Conservation (phyloP, 2,329 filamentous ascomycete genomes). For the Phialophora verrucosa region DNA sequence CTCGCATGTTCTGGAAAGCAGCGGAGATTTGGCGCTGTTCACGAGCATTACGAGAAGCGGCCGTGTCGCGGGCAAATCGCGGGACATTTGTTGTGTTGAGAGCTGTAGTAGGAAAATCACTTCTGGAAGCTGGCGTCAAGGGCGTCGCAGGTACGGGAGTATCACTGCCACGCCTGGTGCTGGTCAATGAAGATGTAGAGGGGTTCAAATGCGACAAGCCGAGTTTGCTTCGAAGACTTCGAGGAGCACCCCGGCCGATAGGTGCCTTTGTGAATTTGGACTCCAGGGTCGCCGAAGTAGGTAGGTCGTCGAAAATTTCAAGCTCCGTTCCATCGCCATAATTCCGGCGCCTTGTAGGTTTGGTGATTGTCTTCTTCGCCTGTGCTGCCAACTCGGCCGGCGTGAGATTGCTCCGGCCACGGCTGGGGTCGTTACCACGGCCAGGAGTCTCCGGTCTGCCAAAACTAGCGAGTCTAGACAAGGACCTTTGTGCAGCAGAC, state of each 20-base stretch:
- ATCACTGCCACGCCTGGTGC: conserved; percentile 42
- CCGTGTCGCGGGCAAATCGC: conserved; percentile 70
- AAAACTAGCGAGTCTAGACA: conserved; percentile 49
- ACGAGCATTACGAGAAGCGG: conserved; percentile 68
- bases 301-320: conserved; percentile 91
- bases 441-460: conserved; percentile 58
- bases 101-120: conserved; percentile 51
- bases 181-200: conserved; percentile 38
- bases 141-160: conserved; percentile 63
- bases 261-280: conserved; percentile 83
- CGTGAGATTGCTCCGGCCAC: conserved; percentile 53
- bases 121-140: conserved; percentile 56
- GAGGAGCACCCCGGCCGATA: conserved; percentile 69
- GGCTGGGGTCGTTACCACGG: conserved; percentile 46
- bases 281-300: conserved; percentile 82
- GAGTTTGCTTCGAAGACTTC: conserved; percentile 61
- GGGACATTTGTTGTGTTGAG: conserved; percentile 47
- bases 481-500: conserved; percentile 49
- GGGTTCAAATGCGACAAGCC: conserved; percentile 49
- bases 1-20: conserved; percentile 48
- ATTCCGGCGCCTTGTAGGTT: conserved; percentile 70
- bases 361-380: conserved; percentile 73
- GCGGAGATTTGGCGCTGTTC: conserved; percentile 63
- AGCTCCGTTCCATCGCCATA: conserved; percentile 94
- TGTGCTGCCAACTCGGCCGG: conserved; percentile 59